Percentiles rank a stretch among this genome's conserved stretches.
phyloP scores from a whole-genome alignment of 2,329 filamentous ascomycete species.

The Corinectria fuckeliana region DNA sequence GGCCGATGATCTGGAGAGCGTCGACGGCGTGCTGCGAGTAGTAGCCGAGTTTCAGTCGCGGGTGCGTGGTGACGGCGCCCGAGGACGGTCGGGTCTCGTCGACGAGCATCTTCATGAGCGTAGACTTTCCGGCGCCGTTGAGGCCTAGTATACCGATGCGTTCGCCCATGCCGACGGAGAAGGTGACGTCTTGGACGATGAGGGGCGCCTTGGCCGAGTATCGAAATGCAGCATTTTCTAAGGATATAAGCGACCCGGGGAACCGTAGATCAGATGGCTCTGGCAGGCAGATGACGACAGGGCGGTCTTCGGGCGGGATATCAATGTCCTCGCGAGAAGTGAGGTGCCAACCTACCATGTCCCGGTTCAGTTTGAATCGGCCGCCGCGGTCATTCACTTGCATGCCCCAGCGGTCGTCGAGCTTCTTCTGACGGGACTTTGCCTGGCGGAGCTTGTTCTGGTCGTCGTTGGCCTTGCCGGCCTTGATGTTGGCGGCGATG shows the following conservation, averaged over 20 bases:
- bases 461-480: slow-evolving; percentile 78
- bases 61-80: slow-evolving; percentile 70
- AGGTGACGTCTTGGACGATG: slow-evolving; percentile 67
- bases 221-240: slow-evolving; percentile 72
- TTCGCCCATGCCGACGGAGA: slow-evolving; percentile 76
- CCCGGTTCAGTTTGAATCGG: slow-evolving; percentile 81
- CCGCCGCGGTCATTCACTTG: slow-evolving; percentile 74
- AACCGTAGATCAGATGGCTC: slow-evolving; percentile 74
- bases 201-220: slow-evolving; percentile 55
- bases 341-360: slow-evolving; percentile 68
- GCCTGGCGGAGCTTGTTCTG: slow-evolving; percentile 88
- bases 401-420: slow-evolving; percentile 81
- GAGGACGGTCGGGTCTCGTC: slow-evolving; percentile 62
- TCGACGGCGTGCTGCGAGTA: slow-evolving; percentile 85
- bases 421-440: slow-evolving; percentile 82
- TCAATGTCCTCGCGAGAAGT: slow-evolving; percentile 72
- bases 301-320: slow-evolving; percentile 67
- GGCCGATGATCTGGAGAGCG: slow-evolving; percentile 63
- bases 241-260: slow-evolving; percentile 73
- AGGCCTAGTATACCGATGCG: slow-evolving; percentile 78
- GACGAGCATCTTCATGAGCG: slow-evolving; percentile 75
- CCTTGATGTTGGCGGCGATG: slow-evolving; percentile 75
- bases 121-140: slow-evolving; percentile 85
- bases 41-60: slow-evolving; percentile 73
- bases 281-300: slow-evolving; percentile 64